Conservation (phyloP, 371 early-diverging fungal genomes). For the Fennellomyces sp. region DNA sequence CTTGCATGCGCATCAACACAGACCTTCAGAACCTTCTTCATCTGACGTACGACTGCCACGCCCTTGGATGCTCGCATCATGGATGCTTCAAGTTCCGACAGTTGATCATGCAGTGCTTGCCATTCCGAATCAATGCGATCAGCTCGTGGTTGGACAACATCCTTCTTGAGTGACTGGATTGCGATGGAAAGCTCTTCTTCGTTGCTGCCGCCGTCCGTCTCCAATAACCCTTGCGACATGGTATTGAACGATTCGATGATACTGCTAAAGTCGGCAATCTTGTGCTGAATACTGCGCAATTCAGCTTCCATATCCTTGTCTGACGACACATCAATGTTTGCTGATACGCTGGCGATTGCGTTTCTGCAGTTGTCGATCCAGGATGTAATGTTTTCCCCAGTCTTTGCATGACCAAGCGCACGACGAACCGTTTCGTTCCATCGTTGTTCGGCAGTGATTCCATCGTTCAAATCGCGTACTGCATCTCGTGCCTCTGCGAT, state of each 20-base stretch:
- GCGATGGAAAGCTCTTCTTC: not conserved
- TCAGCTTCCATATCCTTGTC: conserved; percentile 26
- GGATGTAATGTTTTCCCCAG: conserved; percentile 26
- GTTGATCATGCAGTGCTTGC: conserved; percentile 6
- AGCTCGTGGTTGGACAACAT: conserved; percentile 5
- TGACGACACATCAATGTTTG: conserved; percentile 15
- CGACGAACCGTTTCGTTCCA: conserved; percentile 28
- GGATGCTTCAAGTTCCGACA: conserved; percentile 2
- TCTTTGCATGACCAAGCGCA: conserved; percentile 33
- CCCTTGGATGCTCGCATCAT: conserved; percentile 25
- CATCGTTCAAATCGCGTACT: not conserved
- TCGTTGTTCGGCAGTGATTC: conserved; percentile 7
- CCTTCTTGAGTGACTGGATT: not conserved
- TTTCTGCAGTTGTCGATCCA: conserved; percentile 39
- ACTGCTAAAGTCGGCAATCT: conserved; percentile 26
- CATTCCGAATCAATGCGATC: conserved; percentile 11
- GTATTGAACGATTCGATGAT: conserved; percentile 31
- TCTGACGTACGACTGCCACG: conserved; percentile 32
- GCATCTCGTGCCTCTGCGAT: not conserved
- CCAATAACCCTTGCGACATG: conserved; percentile 19
- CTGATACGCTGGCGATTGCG: conserved; percentile 24
- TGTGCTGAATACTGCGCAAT: conserved; percentile 24
- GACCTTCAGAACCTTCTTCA: conserved; percentile 34
- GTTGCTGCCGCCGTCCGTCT: not conserved
- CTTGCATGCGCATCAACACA: conserved; percentile 41